Conservation (phyloP, 2,329 filamentous ascomycete genomes). For the Laburnicola sp. region DNA sequence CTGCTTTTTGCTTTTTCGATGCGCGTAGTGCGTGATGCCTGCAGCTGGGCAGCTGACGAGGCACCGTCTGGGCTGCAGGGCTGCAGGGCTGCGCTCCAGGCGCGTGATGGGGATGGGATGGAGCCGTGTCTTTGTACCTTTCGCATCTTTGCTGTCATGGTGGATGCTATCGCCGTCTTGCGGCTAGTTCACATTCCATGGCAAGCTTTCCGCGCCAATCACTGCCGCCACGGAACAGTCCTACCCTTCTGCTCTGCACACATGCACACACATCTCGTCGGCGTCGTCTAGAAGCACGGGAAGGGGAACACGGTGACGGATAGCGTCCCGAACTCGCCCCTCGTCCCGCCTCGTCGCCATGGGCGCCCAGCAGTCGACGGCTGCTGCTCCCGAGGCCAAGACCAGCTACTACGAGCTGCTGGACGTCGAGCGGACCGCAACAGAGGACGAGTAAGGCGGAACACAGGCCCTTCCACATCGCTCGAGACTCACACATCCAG, state of each 20-base stretch:
- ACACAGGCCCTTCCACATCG: constrained; percentile 1
- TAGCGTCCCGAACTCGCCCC: constrained; percentile 11
- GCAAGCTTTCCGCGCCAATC: constrained; percentile 4
- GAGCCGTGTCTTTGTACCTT: background rate
- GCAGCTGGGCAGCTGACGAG: background rate
- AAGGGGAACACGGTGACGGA: constrained; percentile 14
- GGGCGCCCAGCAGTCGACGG: constrained; percentile 53
- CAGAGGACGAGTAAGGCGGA: constrained; percentile 72
- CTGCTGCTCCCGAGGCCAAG: constrained; percentile 53
- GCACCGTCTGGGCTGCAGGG: too few relatives aligned
- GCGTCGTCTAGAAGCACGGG: constrained; percentile 8
- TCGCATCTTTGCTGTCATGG: background rate
- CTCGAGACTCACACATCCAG: constrained; percentile 47
- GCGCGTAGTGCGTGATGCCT: background rate
- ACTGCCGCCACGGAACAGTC: constrained; percentile 8
- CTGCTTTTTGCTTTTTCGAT: too few relatives aligned
- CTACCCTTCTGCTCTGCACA: constrained; percentile 7
- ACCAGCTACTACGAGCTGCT: constrained; percentile 87
- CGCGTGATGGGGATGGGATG: background rate
- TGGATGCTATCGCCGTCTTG: background rate
- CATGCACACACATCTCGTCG: background rate
- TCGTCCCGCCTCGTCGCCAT: constrained; percentile 32
- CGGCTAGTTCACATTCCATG: background rate
- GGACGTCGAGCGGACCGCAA: constrained; percentile 69
- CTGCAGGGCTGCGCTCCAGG: background rate